Conservation (phyloP, 106 monocot genomes). For the Hemerocallis citrina region DNA sequence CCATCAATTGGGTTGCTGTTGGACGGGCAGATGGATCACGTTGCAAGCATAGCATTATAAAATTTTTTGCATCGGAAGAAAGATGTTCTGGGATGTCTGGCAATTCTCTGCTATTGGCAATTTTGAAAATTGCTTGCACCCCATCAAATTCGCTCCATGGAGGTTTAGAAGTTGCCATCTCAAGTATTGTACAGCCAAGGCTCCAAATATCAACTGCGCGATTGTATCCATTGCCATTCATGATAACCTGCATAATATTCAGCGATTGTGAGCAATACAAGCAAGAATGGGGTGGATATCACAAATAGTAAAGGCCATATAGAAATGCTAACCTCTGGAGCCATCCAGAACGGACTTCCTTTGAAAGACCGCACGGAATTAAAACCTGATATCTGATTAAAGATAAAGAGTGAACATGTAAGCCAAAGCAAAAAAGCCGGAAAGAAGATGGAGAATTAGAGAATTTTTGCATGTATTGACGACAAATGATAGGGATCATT, state of each 20-base stretch:
- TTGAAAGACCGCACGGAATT: constrained; percentile 70
- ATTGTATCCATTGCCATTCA: constrained; percentile 67
- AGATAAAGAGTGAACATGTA: too few species aligned
- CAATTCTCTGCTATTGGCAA: constrained; percentile 85
- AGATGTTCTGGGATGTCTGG: constrained; percentile 81
- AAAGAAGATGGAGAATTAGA: too few species aligned
- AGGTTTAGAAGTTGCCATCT: constrained; percentile 86
- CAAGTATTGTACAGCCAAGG: constrained; percentile 84
- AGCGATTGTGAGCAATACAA: background rate
- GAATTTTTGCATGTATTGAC: too few species aligned
- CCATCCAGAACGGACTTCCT: constrained; percentile 97
- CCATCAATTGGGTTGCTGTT: constrained; percentile 53
- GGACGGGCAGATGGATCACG: constrained; percentile 65
- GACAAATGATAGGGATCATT: too few species aligned
- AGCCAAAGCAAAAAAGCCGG: too few species aligned
- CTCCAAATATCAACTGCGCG: constrained; percentile 92
- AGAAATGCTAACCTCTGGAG: constrained; percentile 60
- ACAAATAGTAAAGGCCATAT: background rate
- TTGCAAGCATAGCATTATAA: constrained; percentile 65
- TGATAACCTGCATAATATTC: constrained; percentile 53
- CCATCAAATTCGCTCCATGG: constrained; percentile 80
- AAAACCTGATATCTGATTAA: constrained; percentile 57
- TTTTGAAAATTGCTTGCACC: constrained; percentile 92
- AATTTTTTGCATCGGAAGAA: constrained; percentile 59
- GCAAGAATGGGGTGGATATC: too few species aligned